These are phyloP conservation scores for Phoma herbarum DNA, from an alignment of 2,329 filamentous ascomycete genomes.

Conservation along the genomic window DNA sequence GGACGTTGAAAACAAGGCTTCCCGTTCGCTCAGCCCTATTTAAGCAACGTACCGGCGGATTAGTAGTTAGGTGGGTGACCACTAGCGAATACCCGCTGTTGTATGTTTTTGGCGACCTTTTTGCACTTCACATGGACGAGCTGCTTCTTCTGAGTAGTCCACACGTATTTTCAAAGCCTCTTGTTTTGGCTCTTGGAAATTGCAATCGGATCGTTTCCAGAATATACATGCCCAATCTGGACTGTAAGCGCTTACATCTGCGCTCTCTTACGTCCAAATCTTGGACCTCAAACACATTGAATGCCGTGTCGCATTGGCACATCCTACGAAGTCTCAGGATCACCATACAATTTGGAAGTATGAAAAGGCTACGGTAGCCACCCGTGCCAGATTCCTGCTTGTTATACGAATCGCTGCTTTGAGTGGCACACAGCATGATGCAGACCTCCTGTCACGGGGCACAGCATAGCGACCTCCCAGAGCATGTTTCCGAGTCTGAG, in stretches of 20 bases:
- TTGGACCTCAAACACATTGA: not conserved
- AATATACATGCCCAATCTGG: not conserved
- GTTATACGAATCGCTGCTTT: not conserved
- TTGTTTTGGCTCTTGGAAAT: not conserved
- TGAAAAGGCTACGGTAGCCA: not conserved
- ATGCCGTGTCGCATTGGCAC: not conserved
- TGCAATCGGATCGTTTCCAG: not conserved
- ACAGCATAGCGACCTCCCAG: not conserved
- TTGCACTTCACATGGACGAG: not conserved
- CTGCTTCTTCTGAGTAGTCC: not conserved
- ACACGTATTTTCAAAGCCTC: not conserved
- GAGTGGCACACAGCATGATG: not conserved
- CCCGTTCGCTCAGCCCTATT: too few relatives aligned
- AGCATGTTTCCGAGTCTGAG: not conserved
- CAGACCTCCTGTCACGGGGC: not conserved
- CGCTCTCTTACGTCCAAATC: not conserved
- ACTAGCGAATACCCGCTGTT: conserved; percentile 1
- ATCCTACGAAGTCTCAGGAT: not conserved
- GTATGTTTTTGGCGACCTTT: not conserved
- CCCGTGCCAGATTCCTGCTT: not conserved
- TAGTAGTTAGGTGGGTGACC: not conserved
- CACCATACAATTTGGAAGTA: not conserved
- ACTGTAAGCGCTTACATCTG: not conserved
- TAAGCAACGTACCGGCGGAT: too few relatives aligned
- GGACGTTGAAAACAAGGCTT: too few relatives aligned